Evolutionary conservation across 2,329 filamentous ascomycete species (phyloP).

Genomic region (Diaporthe sp.): DNA sequence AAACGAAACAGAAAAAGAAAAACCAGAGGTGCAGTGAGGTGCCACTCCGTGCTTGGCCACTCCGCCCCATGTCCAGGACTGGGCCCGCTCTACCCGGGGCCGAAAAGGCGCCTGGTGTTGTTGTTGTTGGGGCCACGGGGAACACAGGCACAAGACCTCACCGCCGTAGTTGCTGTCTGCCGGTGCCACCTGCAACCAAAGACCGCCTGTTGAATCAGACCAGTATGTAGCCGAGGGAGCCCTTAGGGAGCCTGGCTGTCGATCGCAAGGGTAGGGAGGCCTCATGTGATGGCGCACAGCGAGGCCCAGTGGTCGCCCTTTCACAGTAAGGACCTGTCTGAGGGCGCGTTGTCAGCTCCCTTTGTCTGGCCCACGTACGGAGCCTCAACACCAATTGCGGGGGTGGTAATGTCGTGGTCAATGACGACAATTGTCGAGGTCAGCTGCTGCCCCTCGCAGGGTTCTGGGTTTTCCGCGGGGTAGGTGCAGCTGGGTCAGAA

Average conservation of each 20-base stretch:
- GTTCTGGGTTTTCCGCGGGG: background rate
- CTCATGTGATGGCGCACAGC: background rate
- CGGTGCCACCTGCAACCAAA: background rate
- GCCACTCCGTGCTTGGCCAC: background rate
- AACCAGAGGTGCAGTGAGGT: too few relatives aligned
- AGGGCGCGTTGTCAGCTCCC: background rate
- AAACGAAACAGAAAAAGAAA: background rate
- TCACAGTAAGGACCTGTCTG: too few relatives aligned
- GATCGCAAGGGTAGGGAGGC: slow-evolving; percentile 17
- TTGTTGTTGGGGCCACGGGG: background rate
- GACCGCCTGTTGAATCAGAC: background rate
- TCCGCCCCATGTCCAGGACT: background rate
- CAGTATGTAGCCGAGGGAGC: background rate
- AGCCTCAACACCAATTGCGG: slow-evolving; percentile 4
- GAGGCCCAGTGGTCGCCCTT: background rate
- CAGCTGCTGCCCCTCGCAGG: slow-evolving; percentile 23
- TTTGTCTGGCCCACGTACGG: background rate
- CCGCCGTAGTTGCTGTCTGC: background rate
- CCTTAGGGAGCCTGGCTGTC: background rate
- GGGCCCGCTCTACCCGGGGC: slow-evolving; percentile 1
- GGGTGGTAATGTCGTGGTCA: background rate
- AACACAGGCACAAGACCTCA: background rate
- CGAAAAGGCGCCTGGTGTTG: slow-evolving; percentile 1
- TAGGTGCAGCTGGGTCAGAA: background rate
- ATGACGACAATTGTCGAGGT: slow-evolving; percentile 1